Evolutionary conservation across 169 alveolate genomes (phyloP).

Genomic region (Cryptosporidium canis): DNA sequence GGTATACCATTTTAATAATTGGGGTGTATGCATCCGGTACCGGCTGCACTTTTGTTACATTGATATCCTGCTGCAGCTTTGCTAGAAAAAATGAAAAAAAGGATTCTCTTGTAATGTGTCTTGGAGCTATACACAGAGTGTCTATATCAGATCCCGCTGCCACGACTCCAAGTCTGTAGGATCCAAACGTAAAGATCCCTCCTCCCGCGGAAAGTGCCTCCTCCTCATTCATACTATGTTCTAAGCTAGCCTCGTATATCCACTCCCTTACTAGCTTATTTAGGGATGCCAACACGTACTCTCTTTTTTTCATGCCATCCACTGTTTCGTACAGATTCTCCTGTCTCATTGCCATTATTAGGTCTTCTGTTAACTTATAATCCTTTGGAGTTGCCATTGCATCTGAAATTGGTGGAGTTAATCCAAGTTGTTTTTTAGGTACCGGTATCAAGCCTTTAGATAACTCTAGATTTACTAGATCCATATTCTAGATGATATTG

Average conservation of each 20-base stretch:
- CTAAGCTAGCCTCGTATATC: slow-evolving; percentile 82
- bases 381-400: slow-evolving; percentile 83
- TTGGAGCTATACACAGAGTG: slow-evolving; percentile 97
- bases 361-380: slow-evolving; percentile 80
- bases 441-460: slow-evolving; percentile 23
- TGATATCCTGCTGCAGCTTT: slow-evolving; percentile 88
- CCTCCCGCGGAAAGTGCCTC: slow-evolving; percentile 91
- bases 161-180: slow-evolving; percentile 96
- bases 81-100: slow-evolving; percentile 90
- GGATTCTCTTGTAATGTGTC: slow-evolving; percentile 92
- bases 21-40: slow-evolving; percentile 98
- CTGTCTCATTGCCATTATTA: slow-evolving; percentile 80
- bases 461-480: slow-evolving; percentile 41
- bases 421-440: slow-evolving; percentile 53
- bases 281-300: slow-evolving; percentile 88
- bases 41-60: slow-evolving; percentile 90
- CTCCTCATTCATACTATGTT: slow-evolving; percentile 87
- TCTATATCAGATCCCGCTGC: slow-evolving; percentile 98
- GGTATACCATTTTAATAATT: slow-evolving; percentile 90
- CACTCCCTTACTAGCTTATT: slow-evolving; percentile 89
- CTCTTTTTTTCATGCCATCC: slow-evolving; percentile 87
- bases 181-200: slow-evolving; percentile 93
- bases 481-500: background rate
- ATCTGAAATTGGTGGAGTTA: slow-evolving; percentile 70
- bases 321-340: slow-evolving; percentile 89